These are phyloP conservation scores for Akebia trifoliata DNA, from an alignment of 164 flowering plant genomes.

Conservation along the genomic window DNA sequence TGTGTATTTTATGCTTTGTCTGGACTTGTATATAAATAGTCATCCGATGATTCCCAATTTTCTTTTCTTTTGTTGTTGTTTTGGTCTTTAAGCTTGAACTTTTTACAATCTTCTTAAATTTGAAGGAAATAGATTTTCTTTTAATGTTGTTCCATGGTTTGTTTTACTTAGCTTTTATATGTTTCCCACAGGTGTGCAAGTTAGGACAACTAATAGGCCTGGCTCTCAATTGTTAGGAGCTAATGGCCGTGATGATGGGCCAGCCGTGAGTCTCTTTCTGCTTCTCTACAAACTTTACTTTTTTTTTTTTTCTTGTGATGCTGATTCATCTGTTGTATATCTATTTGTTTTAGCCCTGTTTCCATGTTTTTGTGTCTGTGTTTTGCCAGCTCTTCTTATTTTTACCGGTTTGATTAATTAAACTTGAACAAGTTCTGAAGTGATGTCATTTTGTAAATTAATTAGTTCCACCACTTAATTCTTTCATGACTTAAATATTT, in stretches of 20 bases:
- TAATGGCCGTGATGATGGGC: slow-evolving; percentile 99
- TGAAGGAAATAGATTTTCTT: too few relatives aligned
- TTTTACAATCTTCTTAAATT: too few relatives aligned
- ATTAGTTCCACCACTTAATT: not conserved
- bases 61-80: too few relatives aligned
- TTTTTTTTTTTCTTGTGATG: not conserved
- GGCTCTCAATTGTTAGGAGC: slow-evolving; percentile 85
- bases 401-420: not conserved
- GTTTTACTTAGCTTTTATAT: not conserved
- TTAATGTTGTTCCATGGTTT: too few relatives aligned
- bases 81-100: too few relatives aligned
- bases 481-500: not conserved
- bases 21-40: not conserved
- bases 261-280: slow-evolving; percentile 52
- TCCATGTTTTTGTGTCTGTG: not conserved
- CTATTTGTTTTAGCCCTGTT: not conserved
- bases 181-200: slow-evolving; percentile 47
- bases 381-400: not conserved
- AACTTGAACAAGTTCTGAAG: not conserved
- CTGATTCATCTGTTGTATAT: not conserved
- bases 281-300: not conserved
- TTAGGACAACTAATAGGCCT: slow-evolving; percentile 88
- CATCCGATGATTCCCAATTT: too few relatives aligned
- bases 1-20: not conserved
- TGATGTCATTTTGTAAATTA: not conserved